Conservation (phyloP, 306 rosid species). For the Lathyrus sativus region DNA sequence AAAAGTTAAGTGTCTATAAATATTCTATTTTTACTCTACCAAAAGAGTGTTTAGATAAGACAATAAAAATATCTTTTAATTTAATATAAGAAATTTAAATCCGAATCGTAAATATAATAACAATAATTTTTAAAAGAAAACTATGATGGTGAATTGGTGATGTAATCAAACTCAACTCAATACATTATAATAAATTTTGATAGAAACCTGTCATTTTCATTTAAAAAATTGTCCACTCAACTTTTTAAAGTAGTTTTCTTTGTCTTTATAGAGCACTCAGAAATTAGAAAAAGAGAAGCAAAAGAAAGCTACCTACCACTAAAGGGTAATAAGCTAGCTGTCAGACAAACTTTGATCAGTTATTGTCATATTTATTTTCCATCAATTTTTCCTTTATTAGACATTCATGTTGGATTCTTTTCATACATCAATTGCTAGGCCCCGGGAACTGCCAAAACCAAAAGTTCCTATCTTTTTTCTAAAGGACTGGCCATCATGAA, state of each 20-base stretch:
- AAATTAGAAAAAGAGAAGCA: slow-evolving; percentile 39
- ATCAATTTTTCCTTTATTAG: slow-evolving; percentile 36
- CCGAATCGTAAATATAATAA: too few species aligned
- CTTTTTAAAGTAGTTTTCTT: slow-evolving; percentile 10
- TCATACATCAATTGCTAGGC: slow-evolving; percentile 35
- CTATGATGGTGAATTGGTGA: too few species aligned
- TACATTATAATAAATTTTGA: too few species aligned
- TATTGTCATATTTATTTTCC: slow-evolving; percentile 41
- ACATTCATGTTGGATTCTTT: slow-evolving; percentile 40
- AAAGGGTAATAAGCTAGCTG: slow-evolving; percentile 47
- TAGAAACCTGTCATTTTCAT: too few species aligned
- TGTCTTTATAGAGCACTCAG: slow-evolving; percentile 49
- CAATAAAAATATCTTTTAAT: too few species aligned
- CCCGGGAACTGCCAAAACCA: slow-evolving; percentile 36
- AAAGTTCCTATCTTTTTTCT: slow-evolving; percentile 43
- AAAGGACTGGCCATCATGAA: slow-evolving; percentile 25
- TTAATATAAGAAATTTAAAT: too few species aligned
- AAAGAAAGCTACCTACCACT: slow-evolving; percentile 56
- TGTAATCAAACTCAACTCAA: too few species aligned
- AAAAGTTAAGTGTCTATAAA: too few species aligned
- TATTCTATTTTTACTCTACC: too few species aligned
- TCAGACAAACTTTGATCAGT: slow-evolving; percentile 46
- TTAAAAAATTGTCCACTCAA: background rate
- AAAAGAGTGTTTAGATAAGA: too few species aligned
- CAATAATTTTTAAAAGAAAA: too few species aligned